Evolutionary conservation across 2,329 filamentous ascomycete genomes (phyloP).

Genomic region (Cladosporium sphaerospermum): DNA sequence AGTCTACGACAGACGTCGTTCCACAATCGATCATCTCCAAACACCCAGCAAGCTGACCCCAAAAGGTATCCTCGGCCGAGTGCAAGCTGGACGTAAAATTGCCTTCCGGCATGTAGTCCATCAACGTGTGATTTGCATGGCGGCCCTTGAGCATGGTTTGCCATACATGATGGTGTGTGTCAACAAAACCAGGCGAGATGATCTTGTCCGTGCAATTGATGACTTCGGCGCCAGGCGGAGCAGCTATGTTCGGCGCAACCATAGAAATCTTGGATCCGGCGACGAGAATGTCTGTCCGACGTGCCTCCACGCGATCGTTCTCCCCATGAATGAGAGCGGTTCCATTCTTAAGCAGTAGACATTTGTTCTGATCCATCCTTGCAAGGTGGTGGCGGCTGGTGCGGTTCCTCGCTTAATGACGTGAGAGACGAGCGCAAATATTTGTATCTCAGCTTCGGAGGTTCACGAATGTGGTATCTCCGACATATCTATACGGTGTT

Average conservation of each 20-base stretch:
- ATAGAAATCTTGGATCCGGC: constrained; percentile 31
- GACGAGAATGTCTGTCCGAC: constrained; percentile 30
- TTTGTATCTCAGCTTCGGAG: no score
- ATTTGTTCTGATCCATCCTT: neutral
- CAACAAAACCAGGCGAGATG: constrained; percentile 39
- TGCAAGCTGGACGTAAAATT: constrained; percentile 35
- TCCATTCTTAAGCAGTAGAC: constrained; percentile 31
- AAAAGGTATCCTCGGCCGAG: constrained; percentile 39
- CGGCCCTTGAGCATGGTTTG: constrained; percentile 37
- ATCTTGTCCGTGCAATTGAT: constrained; percentile 39
- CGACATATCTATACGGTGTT: no score
- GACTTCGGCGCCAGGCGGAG: constrained; percentile 19
- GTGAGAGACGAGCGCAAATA: no score
- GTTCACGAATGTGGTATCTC: no score
- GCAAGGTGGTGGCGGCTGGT: neutral
- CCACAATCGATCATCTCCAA: constrained; percentile 38
- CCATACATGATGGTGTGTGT: constrained; percentile 44
- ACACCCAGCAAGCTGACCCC: constrained; percentile 39
- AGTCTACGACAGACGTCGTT: constrained; percentile 37
- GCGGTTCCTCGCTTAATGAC: no score
- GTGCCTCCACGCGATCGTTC: constrained; percentile 27
- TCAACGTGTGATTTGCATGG: constrained; percentile 35
- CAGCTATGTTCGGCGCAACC: constrained; percentile 25
- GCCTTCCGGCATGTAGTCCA: constrained; percentile 39
- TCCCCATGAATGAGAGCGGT: constrained; percentile 32